Evolutionary conservation across 345 rosid genomes (phyloP).

Genomic region (Gossypium longicalyx): DNA sequence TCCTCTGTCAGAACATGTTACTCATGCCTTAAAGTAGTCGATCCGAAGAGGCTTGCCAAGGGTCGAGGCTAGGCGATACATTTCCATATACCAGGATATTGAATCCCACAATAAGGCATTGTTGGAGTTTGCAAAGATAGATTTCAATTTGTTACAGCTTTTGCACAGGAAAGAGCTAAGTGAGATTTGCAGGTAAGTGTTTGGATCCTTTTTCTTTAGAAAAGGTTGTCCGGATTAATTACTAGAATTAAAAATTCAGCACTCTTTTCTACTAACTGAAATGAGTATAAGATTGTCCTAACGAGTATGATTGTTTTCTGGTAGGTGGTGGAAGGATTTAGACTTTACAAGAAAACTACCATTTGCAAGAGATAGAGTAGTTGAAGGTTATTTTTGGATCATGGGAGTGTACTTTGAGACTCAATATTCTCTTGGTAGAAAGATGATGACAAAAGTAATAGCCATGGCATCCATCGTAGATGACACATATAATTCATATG

Average conservation of each 20-base stretch:
- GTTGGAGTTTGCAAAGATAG: slow-evolving; percentile 4
- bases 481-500: background rate
- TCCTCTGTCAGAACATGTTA: background rate
- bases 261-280: background rate
- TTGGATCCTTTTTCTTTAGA: background rate
- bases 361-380: slow-evolving; percentile 6
- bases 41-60: slow-evolving; percentile 16
- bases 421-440: slow-evolving; percentile 7
- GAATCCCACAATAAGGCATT: background rate
- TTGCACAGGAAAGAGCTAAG: background rate
- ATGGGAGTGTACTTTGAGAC: slow-evolving; percentile 1
- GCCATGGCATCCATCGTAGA: background rate
- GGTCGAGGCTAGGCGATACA: slow-evolving; percentile 22
- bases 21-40: slow-evolving; percentile 13
- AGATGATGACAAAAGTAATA: background rate
- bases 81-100: slow-evolving; percentile 17
- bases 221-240: too few relatives aligned
- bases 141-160: background rate
- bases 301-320: background rate
- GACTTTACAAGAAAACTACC: background rate
- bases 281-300: background rate
- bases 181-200: background rate
- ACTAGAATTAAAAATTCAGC: too few relatives aligned
- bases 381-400: slow-evolving; percentile 4
- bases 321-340: slow-evolving; percentile 1